A percentile compares a stretch with the other conserved stretches of the same genome.
Conservation (phyloP, 306 rosid genomes). For the Cucurbita maxima region DNA sequence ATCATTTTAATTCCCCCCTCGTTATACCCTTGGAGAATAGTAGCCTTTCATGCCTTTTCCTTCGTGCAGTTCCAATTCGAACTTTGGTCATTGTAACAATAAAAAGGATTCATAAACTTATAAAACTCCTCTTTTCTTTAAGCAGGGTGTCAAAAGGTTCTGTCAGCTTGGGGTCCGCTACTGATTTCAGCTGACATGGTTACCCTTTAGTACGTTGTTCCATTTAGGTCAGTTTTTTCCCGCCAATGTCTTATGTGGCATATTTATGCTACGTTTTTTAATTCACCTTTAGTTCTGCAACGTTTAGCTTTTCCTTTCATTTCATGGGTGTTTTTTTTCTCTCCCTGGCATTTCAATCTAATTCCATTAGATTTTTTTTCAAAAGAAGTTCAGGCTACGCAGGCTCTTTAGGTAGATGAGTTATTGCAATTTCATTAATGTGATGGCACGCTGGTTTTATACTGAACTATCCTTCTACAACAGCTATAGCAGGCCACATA, state of each 20-base stretch:
- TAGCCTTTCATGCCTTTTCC: conserved; percentile 33
- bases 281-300: conserved; percentile 2
- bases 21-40: conserved; percentile 2
- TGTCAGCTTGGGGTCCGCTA: conserved; percentile 60
- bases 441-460: no score
- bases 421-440: neutral
- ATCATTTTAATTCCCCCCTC: neutral
- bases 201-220: conserved; percentile 62
- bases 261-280: conserved; percentile 28
- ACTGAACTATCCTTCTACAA: no score
- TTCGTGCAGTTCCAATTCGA: conserved; percentile 36
- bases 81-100: conserved; percentile 36
- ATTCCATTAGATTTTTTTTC: neutral
- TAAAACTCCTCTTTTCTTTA: conserved; percentile 49
- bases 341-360: conserved; percentile 1
- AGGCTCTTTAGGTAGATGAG: neutral
- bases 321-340: neutral
- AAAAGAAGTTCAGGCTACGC: neutral
- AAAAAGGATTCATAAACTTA: conserved; percentile 34
- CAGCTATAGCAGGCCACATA: neutral
- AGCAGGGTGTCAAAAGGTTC: conserved; percentile 59
- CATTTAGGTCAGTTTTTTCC: conserved; percentile 57
- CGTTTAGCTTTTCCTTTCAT: conserved; percentile 13
- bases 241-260: conserved; percentile 50
- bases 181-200: conserved; percentile 62